These are phyloP conservation scores for Penicillium paradoxum DNA, from an alignment of 495 filamentous ascomycete genomes.

Conservation along the genomic window DNA sequence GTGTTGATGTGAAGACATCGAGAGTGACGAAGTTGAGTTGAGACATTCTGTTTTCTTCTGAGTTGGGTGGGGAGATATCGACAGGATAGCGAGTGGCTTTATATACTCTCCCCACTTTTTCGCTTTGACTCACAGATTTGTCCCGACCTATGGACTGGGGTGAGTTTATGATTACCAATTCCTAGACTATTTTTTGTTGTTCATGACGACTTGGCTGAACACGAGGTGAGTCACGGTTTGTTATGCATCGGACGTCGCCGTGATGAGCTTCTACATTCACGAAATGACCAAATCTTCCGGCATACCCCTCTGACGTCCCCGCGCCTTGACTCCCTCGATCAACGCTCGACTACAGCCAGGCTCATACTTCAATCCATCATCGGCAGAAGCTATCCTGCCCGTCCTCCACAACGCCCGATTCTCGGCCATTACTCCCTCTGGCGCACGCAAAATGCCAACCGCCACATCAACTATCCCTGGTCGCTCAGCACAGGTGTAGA, in stretches of 20 bases:
- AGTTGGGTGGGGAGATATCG: not conserved
- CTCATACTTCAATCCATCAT: slow-evolving; percentile 32
- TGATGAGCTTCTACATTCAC: not conserved
- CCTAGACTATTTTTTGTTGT: not conserved
- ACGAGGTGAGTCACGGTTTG: too few species aligned
- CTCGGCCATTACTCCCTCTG: slow-evolving; percentile 47
- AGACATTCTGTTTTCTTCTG: slow-evolving; percentile 14
- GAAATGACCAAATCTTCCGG: slow-evolving; percentile 15
- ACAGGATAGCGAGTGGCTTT: not conserved
- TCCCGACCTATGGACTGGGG: not conserved
- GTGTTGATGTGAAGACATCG: slow-evolving; percentile 42
- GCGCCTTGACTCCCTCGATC: slow-evolving; percentile 26
- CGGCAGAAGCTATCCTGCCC: slow-evolving; percentile 17
- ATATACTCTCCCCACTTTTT: slow-evolving; percentile 5
- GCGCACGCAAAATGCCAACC: slow-evolving; percentile 43
- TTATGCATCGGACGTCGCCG: too few species aligned
- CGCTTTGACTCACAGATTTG: slow-evolving; percentile 1
- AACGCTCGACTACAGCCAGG: slow-evolving; percentile 24
- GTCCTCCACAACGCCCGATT: slow-evolving; percentile 36
- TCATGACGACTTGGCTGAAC: too few species aligned
- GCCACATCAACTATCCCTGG: slow-evolving; percentile 47
- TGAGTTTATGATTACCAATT: not conserved
- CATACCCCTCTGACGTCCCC: slow-evolving; percentile 17
- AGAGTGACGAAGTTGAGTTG: slow-evolving; percentile 34
- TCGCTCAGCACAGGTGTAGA: slow-evolving; percentile 40